These are phyloP conservation scores for Ampelomyces quisqualis DNA, from an alignment of 2,329 filamentous ascomycete genomes.

Conservation along the genomic window DNA sequence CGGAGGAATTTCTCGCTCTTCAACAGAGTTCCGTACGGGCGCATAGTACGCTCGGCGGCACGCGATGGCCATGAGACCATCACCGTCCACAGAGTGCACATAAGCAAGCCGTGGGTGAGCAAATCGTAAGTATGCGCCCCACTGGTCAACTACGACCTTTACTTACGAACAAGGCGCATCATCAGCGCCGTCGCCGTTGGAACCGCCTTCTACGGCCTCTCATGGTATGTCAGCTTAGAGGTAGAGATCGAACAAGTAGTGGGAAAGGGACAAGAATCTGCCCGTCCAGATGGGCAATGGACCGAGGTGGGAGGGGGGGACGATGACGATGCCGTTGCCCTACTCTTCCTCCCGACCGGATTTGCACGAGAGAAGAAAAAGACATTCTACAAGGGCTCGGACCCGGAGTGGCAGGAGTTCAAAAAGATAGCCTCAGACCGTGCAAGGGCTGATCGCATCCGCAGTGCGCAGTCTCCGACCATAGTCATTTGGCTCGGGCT, in stretches of 20 bases:
- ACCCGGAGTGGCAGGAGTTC: constrained; percentile 57
- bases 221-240: constrained; percentile 25
- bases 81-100: constrained; percentile 45
- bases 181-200: constrained; percentile 24
- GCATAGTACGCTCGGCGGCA: constrained; percentile 27
- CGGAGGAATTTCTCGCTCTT: constrained; percentile 43
- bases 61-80: constrained; percentile 36
- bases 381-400: constrained; percentile 52
- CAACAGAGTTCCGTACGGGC: constrained; percentile 25
- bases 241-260: constrained; percentile 26
- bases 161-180: constrained; percentile 24
- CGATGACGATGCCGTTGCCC: constrained; percentile 30
- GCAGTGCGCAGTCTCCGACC: constrained; percentile 22
- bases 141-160: constrained; percentile 3
- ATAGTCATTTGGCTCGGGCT: constrained; percentile 2
- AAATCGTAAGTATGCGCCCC: constrained; percentile 29
- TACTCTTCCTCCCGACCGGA: constrained; percentile 53
- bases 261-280: constrained; percentile 12
- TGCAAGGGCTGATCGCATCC: constrained; percentile 43
- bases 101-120: constrained; percentile 42
- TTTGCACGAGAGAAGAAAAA: constrained; percentile 44
- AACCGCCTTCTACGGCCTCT: constrained; percentile 21
- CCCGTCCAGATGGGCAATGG: constrained; percentile 16
- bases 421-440: constrained; percentile 49
- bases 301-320: constrained; percentile 37